A percentile compares a stretch with the other conserved stretches of the same genome.
phyloP scores from a whole-genome alignment of 257 asterid species.

The Solanum dulcamara region DNA sequence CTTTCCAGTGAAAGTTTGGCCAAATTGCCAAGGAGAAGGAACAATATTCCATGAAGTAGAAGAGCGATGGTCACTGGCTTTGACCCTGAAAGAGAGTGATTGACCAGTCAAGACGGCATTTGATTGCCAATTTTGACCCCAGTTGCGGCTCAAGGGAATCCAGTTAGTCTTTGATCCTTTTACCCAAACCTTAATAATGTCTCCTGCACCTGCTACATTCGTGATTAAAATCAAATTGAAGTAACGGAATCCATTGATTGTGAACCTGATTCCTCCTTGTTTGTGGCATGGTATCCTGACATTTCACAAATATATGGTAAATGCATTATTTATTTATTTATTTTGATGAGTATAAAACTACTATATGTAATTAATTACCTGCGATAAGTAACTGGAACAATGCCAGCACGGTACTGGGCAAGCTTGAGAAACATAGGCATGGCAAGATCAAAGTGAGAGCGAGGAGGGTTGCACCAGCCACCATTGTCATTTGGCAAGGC shows the following conservation, averaged over 20 bases:
- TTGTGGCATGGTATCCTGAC: constrained; percentile 16
- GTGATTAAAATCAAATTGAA: constrained; percentile 15
- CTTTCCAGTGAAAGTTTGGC: constrained; percentile 21
- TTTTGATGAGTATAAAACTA: too few species aligned
- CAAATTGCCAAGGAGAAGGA: constrained; percentile 21
- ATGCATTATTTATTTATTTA: neutral
- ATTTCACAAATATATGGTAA: neutral
- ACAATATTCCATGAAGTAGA: constrained; percentile 26
- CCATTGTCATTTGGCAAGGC: constrained; percentile 56
- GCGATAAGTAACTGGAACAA: constrained; percentile 59
- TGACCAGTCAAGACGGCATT: constrained; percentile 9
- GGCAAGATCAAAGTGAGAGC: constrained; percentile 65
- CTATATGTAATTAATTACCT: constrained; percentile 11
- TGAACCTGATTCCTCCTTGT: constrained; percentile 22
- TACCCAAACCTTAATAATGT: constrained; percentile 12
- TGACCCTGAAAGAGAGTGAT: constrained; percentile 17
- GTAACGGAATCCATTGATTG: constrained; percentile 19
- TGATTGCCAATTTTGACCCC: constrained; percentile 29
- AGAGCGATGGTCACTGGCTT: constrained; percentile 14
- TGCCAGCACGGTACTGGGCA: constrained; percentile 62
- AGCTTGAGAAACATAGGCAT: constrained; percentile 73
- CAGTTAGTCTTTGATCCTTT: constrained; percentile 17
- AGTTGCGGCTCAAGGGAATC: constrained; percentile 16
- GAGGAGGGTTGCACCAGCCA: constrained; percentile 85
- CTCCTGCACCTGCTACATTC: constrained; percentile 25